Conservation (phyloP, 495 filamentous ascomycete species). For the Trichoderma gamsii region DNA sequence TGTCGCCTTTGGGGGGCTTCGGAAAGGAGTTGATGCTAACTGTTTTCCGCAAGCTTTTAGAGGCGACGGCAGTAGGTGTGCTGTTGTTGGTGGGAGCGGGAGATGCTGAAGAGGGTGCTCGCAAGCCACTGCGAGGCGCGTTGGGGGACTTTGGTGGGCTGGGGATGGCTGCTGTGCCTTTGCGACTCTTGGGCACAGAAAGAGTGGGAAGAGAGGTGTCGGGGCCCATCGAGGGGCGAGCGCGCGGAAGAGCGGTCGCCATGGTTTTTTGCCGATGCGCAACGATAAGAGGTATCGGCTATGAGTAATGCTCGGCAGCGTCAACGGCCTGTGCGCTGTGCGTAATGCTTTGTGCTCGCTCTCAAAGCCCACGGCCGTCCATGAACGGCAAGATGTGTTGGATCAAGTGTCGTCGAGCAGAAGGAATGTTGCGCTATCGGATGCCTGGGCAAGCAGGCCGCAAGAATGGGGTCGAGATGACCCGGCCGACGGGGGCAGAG, state of each 20-base stretch:
- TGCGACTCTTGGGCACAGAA: slow-evolving; percentile 64
- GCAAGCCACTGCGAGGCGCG: slow-evolving; percentile 51
- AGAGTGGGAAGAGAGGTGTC: slow-evolving; percentile 62
- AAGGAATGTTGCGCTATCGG: not conserved
- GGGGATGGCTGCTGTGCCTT: slow-evolving; percentile 47
- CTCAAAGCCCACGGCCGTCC: slow-evolving; percentile 4
- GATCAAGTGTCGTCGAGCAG: not conserved
- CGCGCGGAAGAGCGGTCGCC: slow-evolving; percentile 60
- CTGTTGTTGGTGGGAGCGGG: slow-evolving; percentile 40
- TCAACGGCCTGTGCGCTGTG: slow-evolving; percentile 8
- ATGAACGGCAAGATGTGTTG: slow-evolving; percentile 6
- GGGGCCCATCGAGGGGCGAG: slow-evolving; percentile 56
- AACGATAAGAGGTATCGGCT: not conserved
- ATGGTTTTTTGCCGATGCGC: slow-evolving; percentile 30
- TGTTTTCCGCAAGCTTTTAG: slow-evolving; percentile 69
- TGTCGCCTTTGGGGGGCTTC: slow-evolving; percentile 67
- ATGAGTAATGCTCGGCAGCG: not conserved
- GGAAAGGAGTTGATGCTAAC: slow-evolving; percentile 90
- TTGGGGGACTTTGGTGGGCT: slow-evolving; percentile 40
- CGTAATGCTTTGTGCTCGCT: not conserved
- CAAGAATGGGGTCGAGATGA: not conserved
- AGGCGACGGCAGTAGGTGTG: slow-evolving; percentile 40
- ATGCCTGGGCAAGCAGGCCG: not conserved
- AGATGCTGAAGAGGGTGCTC: slow-evolving; percentile 54
- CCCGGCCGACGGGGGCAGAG: slow-evolving; percentile 5